Evolutionary conservation across 1,139 yeast genomes (phyloP).

Genomic region (Lodderomyces pseudojiufengensis): DNA sequence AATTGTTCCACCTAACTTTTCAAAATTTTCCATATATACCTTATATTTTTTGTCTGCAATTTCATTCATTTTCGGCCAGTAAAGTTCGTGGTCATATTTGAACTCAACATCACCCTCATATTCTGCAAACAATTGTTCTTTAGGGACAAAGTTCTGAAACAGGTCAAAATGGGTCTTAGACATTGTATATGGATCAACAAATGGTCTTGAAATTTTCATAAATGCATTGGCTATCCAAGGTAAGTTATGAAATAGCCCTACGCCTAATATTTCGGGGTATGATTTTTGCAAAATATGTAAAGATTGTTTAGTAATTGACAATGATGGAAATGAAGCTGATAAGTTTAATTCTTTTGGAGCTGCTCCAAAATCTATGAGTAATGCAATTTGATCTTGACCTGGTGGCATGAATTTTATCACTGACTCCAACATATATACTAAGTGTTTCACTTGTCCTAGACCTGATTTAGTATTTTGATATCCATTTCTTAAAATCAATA

Average conservation of each 20-base stretch:
- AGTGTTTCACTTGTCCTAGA: constrained; percentile 84
- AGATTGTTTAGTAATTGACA: constrained; percentile 64
- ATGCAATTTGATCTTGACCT: constrained; percentile 89
- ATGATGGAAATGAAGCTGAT: constrained; percentile 41
- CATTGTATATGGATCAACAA: constrained; percentile 90
- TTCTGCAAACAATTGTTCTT: constrained; percentile 73
- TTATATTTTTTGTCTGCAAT: constrained; percentile 55
- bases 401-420: constrained; percentile 92
- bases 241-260: constrained; percentile 83
- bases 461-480: constrained; percentile 89
- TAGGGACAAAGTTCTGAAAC: constrained; percentile 75
- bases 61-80: constrained; percentile 71
- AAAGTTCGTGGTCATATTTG: constrained; percentile 70
- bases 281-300: constrained; percentile 87
- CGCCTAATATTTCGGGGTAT: constrained; percentile 92
- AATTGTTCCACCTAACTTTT: constrained; percentile 60
- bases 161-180: constrained; percentile 89
- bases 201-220: constrained; percentile 84
- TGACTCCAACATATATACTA: constrained; percentile 87
- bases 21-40: constrained; percentile 59
- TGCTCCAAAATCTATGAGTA: constrained; percentile 83
- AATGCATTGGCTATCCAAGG: constrained; percentile 94
- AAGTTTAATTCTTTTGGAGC: constrained; percentile 41
- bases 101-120: constrained; percentile 85
- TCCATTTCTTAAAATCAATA: constrained; percentile 85